phyloP scores from a whole-genome alignment of 768 basidiomycete genomes.

The Kondoa subrosea region DNA sequence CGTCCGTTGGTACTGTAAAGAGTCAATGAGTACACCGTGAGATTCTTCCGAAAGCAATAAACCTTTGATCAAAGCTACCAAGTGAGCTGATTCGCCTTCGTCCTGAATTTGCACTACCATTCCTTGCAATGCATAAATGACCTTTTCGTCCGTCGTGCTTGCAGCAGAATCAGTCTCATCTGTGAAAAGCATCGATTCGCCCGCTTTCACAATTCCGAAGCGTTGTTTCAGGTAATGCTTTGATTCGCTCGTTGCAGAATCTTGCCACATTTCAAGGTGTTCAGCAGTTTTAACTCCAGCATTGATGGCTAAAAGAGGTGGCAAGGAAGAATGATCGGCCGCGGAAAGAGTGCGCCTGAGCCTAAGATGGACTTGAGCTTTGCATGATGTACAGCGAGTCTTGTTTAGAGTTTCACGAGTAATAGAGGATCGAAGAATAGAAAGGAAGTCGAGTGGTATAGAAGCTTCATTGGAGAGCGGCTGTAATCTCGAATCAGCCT shows the following conservation, averaged over 20 bases:
- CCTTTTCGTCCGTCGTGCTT: neutral
- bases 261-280: conserved; percentile 55
- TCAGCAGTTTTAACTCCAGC: conserved; percentile 65
- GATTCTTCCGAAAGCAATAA: neutral
- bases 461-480: conserved; percentile 31
- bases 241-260: conserved; percentile 29
- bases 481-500: conserved; percentile 20
- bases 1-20: conserved; percentile 43
- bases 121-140: conserved; percentile 39
- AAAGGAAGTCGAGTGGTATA: conserved; percentile 42
- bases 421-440: conserved; percentile 56
- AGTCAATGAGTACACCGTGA: neutral
- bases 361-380: conserved; percentile 54
- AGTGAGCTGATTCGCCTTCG: conserved; percentile 57
- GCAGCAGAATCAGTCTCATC: neutral
- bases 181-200: neutral
- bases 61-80: conserved; percentile 66
- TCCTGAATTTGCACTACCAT: conserved; percentile 62
- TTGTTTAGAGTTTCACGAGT: conserved; percentile 69
- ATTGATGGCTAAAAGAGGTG: conserved; percentile 72
- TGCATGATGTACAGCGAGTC: conserved; percentile 69
- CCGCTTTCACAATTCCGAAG: neutral
- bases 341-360: conserved; percentile 47
- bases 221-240: neutral
- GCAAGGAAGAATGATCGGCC: conserved; percentile 35